phyloP scores from a whole-genome alignment of 2,329 filamentous ascomycete species.

The Verticillium isaacii region DNA sequence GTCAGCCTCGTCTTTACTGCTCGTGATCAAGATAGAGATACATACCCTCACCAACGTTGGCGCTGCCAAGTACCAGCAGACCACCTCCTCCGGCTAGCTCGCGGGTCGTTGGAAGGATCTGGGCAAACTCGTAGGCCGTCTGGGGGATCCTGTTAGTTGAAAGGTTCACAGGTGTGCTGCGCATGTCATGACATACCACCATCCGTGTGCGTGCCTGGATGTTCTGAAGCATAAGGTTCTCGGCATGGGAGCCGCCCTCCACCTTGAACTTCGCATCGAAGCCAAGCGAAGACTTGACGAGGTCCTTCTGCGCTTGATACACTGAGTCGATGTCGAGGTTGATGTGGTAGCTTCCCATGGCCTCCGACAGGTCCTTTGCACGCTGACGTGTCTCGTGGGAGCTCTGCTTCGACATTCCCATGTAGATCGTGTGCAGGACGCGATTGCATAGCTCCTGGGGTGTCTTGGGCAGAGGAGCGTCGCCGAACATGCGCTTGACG shows the following conservation, averaged over 20 bases:
- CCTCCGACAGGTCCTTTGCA: constrained; percentile 53
- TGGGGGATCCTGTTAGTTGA: not conserved
- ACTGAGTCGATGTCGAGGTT: constrained; percentile 70
- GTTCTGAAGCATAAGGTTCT: constrained; percentile 64
- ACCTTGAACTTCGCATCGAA: constrained; percentile 55
- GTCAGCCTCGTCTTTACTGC: constrained; percentile 6
- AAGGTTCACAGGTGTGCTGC: not conserved
- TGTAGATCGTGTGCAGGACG: constrained; percentile 51
- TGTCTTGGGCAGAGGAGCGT: constrained; percentile 38
- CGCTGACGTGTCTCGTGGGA: constrained; percentile 62
- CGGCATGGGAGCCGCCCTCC: constrained; percentile 55
- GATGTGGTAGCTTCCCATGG: constrained; percentile 68
- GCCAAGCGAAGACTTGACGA: constrained; percentile 53
- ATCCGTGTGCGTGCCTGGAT: constrained; percentile 48
- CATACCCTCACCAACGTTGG: constrained; percentile 51
- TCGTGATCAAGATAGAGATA: not conserved
- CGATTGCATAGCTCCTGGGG: constrained; percentile 51
- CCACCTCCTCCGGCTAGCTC: constrained; percentile 50
- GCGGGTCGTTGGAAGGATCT: constrained; percentile 56
- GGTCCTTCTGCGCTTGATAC: constrained; percentile 52
- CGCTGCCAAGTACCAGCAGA: constrained; percentile 62
- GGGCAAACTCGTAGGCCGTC: constrained; percentile 53
- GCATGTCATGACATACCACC: not conserved
- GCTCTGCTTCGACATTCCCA: constrained; percentile 66
- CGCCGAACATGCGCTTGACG: constrained; percentile 29